These are phyloP conservation scores for Globisporangium splendens DNA, from an alignment of 352 stramenopile species.

Conservation along the genomic window DNA sequence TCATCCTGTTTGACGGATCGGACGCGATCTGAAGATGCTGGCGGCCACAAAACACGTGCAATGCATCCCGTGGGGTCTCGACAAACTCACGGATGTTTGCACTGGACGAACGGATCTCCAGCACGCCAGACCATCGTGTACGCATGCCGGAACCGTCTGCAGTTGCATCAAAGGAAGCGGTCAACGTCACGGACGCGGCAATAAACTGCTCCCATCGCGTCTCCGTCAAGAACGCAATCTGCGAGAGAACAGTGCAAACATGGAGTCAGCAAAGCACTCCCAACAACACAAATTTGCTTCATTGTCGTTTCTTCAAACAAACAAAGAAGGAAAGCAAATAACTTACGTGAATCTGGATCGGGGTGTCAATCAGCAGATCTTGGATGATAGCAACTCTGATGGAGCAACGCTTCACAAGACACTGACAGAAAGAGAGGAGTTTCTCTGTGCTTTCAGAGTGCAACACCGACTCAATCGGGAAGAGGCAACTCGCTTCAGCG, in stretches of 20 bases:
- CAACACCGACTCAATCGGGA: conserved; percentile 7
- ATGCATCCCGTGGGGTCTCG: conserved; percentile 31
- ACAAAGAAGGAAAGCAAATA: too few species aligned
- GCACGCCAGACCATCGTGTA: conserved; percentile 27
- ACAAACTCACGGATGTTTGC: conserved; percentile 40
- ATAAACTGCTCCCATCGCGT: conserved; percentile 61
- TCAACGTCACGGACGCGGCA: conserved; percentile 41
- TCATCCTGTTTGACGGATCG: neutral
- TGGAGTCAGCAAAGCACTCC: neutral
- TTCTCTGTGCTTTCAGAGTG: neutral
- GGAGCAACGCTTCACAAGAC: conserved; percentile 24
- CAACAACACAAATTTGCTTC: neutral
- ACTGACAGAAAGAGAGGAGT: conserved; percentile 36
- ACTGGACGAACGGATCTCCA: conserved; percentile 52
- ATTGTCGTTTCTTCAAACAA: too few species aligned
- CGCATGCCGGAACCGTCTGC: neutral
- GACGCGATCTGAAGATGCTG: conserved; percentile 4
- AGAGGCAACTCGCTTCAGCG: conserved; percentile 11
- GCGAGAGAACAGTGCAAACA: neutral
- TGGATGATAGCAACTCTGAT: conserved; percentile 29
- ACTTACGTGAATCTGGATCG: conserved; percentile 57
- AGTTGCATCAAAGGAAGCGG: neutral
- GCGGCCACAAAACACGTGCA: conserved; percentile 32
- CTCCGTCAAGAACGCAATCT: conserved; percentile 63
- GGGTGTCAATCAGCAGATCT: conserved; percentile 54